Percentiles rank a stretch among this genome's conserved stretches.
Evolutionary conservation across 2,329 filamentous ascomycete genomes (phyloP).

Genomic region (Aspergillus sp.): DNA sequence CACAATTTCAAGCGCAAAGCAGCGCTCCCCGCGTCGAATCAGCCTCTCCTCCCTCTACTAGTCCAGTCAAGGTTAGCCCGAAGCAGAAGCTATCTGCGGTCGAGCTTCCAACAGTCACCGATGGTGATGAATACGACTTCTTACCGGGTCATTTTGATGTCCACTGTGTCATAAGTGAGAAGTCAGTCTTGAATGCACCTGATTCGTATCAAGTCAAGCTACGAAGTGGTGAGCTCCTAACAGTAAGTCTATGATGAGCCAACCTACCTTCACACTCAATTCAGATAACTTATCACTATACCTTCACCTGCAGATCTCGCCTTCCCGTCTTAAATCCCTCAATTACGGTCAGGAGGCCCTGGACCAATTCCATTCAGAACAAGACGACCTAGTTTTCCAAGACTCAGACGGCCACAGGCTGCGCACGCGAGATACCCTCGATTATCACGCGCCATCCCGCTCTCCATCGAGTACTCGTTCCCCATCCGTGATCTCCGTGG

Average conservation of each 20-base stretch:
- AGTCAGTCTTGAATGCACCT: slow-evolving; percentile 10
- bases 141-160: slow-evolving; percentile 31
- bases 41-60: neutral
- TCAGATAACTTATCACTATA: slow-evolving; percentile 1
- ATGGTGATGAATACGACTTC: slow-evolving; percentile 28
- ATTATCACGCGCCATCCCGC: neutral
- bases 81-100: slow-evolving; percentile 13
- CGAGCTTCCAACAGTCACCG: slow-evolving; percentile 20
- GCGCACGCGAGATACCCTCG: neutral
- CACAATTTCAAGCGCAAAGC: neutral
- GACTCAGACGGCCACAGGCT: neutral
- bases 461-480: too few relatives aligned
- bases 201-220: slow-evolving; percentile 25
- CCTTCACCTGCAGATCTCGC: slow-evolving; percentile 17
- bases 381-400: neutral
- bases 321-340: slow-evolving; percentile 16
- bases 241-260: slow-evolving; percentile 27
- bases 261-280: too few relatives aligned
- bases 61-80: neutral
- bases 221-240: slow-evolving; percentile 26
- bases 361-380: slow-evolving; percentile 10
- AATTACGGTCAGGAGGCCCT: slow-evolving; percentile 21
- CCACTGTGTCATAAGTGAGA: slow-evolving; percentile 21
- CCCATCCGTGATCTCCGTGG: neutral
- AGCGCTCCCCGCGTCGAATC: neutral